These are phyloP conservation scores for Geoglossum cookeanum DNA, from an alignment of 2,329 filamentous ascomycete species.

Conservation along the genomic window DNA sequence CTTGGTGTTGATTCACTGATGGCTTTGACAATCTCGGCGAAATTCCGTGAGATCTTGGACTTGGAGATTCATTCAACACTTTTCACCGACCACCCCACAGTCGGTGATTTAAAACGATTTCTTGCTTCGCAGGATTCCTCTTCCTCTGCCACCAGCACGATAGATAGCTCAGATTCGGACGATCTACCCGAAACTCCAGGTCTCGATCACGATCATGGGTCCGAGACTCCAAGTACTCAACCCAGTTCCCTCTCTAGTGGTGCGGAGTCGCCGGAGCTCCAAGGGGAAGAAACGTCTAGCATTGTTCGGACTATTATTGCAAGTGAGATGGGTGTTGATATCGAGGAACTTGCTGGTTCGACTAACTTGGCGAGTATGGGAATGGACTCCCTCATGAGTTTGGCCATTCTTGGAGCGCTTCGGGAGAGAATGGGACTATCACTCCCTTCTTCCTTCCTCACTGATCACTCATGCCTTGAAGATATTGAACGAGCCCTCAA, in stretches of 20 bases:
- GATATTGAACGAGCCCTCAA: slow-evolving; percentile 22
- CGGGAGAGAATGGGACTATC: slow-evolving; percentile 25
- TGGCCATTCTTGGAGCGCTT: slow-evolving; percentile 25
- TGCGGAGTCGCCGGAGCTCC: background rate
- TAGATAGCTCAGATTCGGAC: background rate
- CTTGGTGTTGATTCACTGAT: slow-evolving; percentile 44
- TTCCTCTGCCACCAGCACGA: background rate
- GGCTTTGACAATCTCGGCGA: slow-evolving; percentile 36
- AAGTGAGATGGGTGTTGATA: slow-evolving; percentile 25
- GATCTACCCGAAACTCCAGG: background rate
- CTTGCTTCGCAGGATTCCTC: background rate
- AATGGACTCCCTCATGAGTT: slow-evolving; percentile 27
- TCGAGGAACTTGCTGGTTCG: slow-evolving; percentile 21
- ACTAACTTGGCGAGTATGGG: slow-evolving; percentile 25
- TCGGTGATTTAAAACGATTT: slow-evolving; percentile 5
- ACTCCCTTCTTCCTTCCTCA: slow-evolving; percentile 24
- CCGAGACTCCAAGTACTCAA: background rate
- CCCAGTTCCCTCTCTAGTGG: background rate
- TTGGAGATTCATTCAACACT: slow-evolving; percentile 6
- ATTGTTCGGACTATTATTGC: slow-evolving; percentile 23
- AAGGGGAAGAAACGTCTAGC: background rate
- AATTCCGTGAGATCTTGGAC: slow-evolving; percentile 32
- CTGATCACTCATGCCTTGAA: slow-evolving; percentile 23
- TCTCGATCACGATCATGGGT: background rate
- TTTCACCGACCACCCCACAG: slow-evolving; percentile 7